phyloP scores from a whole-genome alignment of 2,329 filamentous ascomycete species.

The Biscogniauxia sp. region DNA sequence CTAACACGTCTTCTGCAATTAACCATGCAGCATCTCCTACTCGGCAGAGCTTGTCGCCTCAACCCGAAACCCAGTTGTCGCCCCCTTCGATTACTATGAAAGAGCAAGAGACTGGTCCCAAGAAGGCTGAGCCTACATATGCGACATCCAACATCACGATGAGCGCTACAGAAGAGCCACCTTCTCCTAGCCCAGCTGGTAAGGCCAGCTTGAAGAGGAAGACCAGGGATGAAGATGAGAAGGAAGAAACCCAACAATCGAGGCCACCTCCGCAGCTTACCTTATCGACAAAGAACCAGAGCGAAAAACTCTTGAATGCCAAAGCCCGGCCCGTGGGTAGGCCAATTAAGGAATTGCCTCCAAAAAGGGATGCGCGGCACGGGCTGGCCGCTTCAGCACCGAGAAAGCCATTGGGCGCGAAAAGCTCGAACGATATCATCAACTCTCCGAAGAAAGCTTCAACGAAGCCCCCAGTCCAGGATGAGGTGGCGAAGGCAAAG shows the following conservation, averaged over 20 bases:
- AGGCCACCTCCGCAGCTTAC: slow-evolving; percentile 33
- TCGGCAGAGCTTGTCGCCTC: neutral
- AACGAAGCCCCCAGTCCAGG: slow-evolving; percentile 31
- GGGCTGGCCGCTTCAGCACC: slow-evolving; percentile 23
- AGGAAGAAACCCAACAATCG: slow-evolving; percentile 35
- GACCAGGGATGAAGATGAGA: slow-evolving; percentile 53
- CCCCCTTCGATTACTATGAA: neutral
- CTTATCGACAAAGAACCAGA: slow-evolving; percentile 30
- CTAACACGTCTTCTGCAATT: slow-evolving; percentile 26
- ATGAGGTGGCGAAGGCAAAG: slow-evolving; percentile 42
- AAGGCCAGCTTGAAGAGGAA: slow-evolving; percentile 60
- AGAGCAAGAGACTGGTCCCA: neutral
- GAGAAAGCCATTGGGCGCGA: slow-evolving; percentile 52
- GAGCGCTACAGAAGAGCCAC: slow-evolving; percentile 10
- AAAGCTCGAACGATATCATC: slow-evolving; percentile 60
- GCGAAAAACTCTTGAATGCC: slow-evolving; percentile 25
- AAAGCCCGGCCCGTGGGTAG: slow-evolving; percentile 35
- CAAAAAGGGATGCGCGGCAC: slow-evolving; percentile 40
- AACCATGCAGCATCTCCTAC: neutral
- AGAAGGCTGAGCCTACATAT: neutral
- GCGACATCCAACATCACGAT: neutral
- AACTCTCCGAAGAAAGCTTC: slow-evolving; percentile 54
- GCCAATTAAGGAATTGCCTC: slow-evolving; percentile 46
- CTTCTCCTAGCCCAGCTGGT: slow-evolving; percentile 22
- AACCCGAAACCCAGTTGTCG: neutral